Evolutionary conservation across 2,329 filamentous ascomycete genomes (phyloP).

Genomic region (Cladophialophora chaetospira): DNA sequence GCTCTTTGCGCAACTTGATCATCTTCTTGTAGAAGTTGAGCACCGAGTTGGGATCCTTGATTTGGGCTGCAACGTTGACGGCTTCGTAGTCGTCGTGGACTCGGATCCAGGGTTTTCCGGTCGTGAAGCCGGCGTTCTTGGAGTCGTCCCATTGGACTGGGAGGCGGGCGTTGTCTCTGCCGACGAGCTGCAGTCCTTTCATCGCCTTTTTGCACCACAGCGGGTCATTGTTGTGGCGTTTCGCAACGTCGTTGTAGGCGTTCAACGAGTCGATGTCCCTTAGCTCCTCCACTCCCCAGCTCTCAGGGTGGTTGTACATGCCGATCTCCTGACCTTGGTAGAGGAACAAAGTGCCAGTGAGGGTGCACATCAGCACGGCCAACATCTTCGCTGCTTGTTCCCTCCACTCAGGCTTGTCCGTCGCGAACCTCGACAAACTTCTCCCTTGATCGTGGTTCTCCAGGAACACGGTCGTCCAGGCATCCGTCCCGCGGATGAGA

Average conservation of each 20-base stretch:
- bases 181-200: slow-evolving; percentile 52
- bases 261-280: slow-evolving; percentile 39
- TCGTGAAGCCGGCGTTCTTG: slow-evolving; percentile 66
- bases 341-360: slow-evolving; percentile 57
- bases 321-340: slow-evolving; percentile 62
- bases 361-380: slow-evolving; percentile 58
- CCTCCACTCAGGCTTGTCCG: slow-evolving; percentile 54
- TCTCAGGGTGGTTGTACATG: slow-evolving; percentile 55
- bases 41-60: slow-evolving; percentile 49
- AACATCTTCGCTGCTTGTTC: slow-evolving; percentile 61
- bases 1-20: slow-evolving; percentile 61
- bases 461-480: slow-evolving; percentile 67
- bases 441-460: slow-evolving; percentile 69
- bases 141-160: slow-evolving; percentile 70
- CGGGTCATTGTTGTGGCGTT: slow-evolving; percentile 38
- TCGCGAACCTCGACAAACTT: slow-evolving; percentile 56
- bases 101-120: slow-evolving; percentile 68
- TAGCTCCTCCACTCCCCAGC: slow-evolving; percentile 49
- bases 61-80: slow-evolving; percentile 61
- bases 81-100: slow-evolving; percentile 63
- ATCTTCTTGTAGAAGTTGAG: slow-evolving; percentile 64
- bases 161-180: slow-evolving; percentile 68
- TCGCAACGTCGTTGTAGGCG: slow-evolving; percentile 45
- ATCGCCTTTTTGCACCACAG: slow-evolving; percentile 49
- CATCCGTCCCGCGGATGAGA: slow-evolving; percentile 54